Base-by-base conservation (phyloP, 768 basidiomycete species). In the Rhizopogon vulgaris region DNA sequence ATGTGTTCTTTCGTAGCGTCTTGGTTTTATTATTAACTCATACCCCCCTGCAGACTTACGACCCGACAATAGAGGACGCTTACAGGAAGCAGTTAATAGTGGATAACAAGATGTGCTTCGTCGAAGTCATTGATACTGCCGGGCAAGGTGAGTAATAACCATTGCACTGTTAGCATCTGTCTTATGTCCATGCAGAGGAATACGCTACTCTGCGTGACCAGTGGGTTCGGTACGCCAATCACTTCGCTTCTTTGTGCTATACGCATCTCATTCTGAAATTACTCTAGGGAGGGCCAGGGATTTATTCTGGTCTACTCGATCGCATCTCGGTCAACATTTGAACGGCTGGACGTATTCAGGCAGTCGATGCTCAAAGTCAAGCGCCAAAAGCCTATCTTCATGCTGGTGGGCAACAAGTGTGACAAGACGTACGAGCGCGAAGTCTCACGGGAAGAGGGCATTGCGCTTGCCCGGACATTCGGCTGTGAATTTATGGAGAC, bases 1-100 rank as follows among this genome's bases (percentile, higher is more conserved):
- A 52, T 46, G 74, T 60, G 37, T 40, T 38, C 28, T 8, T 18
- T 48, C 49, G 27, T 52, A 41, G 48, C 63, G 41, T 58, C 55
- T 53, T 22, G 14, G 6, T 39, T 22, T 27, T 27, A 38, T 52
- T 54, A 38, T 52, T 54, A 25, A 59, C 40, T 48, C 28, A 57
- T 45, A 36, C 42, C 55, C 50, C 49, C 25, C 3, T 38, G 52
- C 58, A 95, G 91, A 92, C 92, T 48, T 97, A 97, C 70, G 94
- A 97, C 74, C 94, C 94, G 52, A 97, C 94, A 61, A 97, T 97
- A 82, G 94, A 97, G 73, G 94, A 96, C 69, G 93, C 93, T 56
- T 96, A 97, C 73, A 82, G 94, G 63, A 95, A 94, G 69, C 92
- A 94, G 67, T 80, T 94, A 60, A 84, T 94, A 52, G 92, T 96